Conservation (phyloP, 2,329 filamentous ascomycete species). For the Magnaporthales sp. region DNA sequence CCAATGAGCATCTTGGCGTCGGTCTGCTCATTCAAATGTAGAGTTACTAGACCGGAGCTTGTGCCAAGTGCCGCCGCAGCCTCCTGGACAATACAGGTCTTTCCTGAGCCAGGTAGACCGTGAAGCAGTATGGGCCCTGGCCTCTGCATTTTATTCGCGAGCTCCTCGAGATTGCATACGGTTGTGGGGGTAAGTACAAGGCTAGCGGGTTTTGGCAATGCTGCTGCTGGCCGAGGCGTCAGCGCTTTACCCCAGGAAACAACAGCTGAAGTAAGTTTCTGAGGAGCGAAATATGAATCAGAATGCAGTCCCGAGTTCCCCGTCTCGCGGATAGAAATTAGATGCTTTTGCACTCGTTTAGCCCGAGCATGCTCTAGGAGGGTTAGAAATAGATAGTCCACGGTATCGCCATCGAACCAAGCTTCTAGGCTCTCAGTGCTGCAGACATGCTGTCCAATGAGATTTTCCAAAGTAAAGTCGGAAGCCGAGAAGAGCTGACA, state of each 20-base stretch:
- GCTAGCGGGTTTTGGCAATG: slow-evolving; percentile 34
- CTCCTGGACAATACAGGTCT: slow-evolving; percentile 79
- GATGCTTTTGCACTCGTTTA: slow-evolving; percentile 32
- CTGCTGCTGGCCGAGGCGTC: slow-evolving; percentile 52
- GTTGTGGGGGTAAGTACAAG: slow-evolving; percentile 69
- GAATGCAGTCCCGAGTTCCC: slow-evolving; percentile 16
- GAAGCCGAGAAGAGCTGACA: slow-evolving; percentile 71
- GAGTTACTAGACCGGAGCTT: slow-evolving; percentile 75
- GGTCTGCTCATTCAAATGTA: slow-evolving; percentile 96
- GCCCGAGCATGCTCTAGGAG: slow-evolving; percentile 48
- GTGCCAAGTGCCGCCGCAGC: slow-evolving; percentile 73
- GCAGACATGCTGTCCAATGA: slow-evolving; percentile 59
- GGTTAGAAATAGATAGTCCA: slow-evolving; percentile 71
- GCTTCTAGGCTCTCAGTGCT: slow-evolving; percentile 52
- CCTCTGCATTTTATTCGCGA: slow-evolving; percentile 60
- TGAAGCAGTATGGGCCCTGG: slow-evolving; percentile 69
- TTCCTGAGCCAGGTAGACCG: slow-evolving; percentile 79
- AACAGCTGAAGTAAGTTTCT: slow-evolving; percentile 48
- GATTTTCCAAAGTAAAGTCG: slow-evolving; percentile 66
- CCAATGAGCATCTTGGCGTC: slow-evolving; percentile 95
- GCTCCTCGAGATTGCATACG: slow-evolving; percentile 56
- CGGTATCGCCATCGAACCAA: slow-evolving; percentile 62
- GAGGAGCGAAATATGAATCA: slow-evolving; percentile 11
- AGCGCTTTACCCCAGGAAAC: slow-evolving; percentile 58
- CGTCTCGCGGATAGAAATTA: slow-evolving; percentile 19